Conservation (phyloP, 2,329 filamentous ascomycete species). For the Meredithiella fracta region DNA sequence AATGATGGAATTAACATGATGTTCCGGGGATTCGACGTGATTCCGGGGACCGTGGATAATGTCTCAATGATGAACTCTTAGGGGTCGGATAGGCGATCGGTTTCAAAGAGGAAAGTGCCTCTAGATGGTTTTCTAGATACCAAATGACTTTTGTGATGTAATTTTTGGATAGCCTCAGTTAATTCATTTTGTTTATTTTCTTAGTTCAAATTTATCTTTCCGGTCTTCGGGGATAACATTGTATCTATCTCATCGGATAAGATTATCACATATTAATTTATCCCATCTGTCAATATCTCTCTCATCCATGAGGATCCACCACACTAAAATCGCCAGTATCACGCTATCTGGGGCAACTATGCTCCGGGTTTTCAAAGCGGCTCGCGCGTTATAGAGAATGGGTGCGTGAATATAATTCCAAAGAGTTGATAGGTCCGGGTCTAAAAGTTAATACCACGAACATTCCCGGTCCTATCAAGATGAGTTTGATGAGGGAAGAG, state of each 20-base stretch:
- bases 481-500: no score
- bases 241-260: neutral
- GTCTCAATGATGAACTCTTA: neutral
- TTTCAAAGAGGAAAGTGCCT: no score
- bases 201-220: neutral
- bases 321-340: no score
- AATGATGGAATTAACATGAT: neutral
- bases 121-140: no score
- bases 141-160: neutral
- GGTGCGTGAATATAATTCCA: no score
- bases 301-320: neutral
- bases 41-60: neutral
- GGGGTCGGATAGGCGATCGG: neutral
- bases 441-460: no score
- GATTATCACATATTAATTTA: neutral
- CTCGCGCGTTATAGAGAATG: no score
- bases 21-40: neutral
- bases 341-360: no score
- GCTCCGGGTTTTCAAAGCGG: no score
- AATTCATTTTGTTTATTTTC: no score
- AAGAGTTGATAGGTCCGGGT: no score
- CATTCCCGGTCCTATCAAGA: no score
- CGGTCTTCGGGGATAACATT: neutral
- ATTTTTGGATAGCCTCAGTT: neutral
- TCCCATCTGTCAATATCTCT: neutral